Evolutionary conservation across 2,329 filamentous ascomycete species (phyloP).

Genomic region (Coniochaeta pulveracea): DNA sequence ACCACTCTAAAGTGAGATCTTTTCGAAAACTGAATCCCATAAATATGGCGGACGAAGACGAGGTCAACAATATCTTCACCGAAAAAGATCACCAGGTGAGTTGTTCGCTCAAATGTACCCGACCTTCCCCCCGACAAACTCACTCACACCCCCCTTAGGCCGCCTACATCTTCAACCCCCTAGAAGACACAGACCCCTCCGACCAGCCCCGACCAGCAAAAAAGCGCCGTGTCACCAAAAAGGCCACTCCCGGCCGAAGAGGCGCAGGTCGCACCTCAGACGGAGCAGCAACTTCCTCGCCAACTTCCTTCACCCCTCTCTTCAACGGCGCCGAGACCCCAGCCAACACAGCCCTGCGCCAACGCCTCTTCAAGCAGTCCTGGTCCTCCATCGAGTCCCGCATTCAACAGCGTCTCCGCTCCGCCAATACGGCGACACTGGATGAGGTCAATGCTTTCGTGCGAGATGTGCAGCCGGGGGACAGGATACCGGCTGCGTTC

Average conservation of each 20-base stretch:
- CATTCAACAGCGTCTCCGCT: slow-evolving; percentile 50
- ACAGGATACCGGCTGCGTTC: slow-evolving; percentile 56
- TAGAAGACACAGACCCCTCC: slow-evolving; percentile 20
- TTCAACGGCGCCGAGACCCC: slow-evolving; percentile 41
- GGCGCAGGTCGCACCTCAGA: slow-evolving; percentile 6
- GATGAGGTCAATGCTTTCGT: slow-evolving; percentile 47
- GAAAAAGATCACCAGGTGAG: slow-evolving; percentile 34
- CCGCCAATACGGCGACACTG: slow-evolving; percentile 50
- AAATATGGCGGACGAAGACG: slow-evolving; percentile 8
- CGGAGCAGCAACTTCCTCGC: slow-evolving; percentile 6
- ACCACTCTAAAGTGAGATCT: not conserved
- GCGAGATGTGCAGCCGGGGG: slow-evolving; percentile 20
- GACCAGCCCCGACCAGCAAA: slow-evolving; percentile 36
- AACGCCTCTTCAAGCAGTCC: slow-evolving; percentile 46
- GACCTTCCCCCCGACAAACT: no score
- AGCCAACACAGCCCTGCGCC: slow-evolving; percentile 38
- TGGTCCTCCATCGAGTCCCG: slow-evolving; percentile 55
- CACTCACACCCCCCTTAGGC: no score
- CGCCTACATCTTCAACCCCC: slow-evolving; percentile 50
- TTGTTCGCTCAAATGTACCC: no score
- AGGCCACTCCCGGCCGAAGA: slow-evolving; percentile 15
- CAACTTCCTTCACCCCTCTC: slow-evolving; percentile 35
- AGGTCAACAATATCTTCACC: slow-evolving; percentile 7
- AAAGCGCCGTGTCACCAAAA: slow-evolving; percentile 38
- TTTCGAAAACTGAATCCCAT: not conserved